A percentile compares a stretch with the other conserved stretches of the same genome.
phyloP scores from a whole-genome alignment of 2,329 filamentous ascomycete species.

The Coniochaeta sp. region DNA sequence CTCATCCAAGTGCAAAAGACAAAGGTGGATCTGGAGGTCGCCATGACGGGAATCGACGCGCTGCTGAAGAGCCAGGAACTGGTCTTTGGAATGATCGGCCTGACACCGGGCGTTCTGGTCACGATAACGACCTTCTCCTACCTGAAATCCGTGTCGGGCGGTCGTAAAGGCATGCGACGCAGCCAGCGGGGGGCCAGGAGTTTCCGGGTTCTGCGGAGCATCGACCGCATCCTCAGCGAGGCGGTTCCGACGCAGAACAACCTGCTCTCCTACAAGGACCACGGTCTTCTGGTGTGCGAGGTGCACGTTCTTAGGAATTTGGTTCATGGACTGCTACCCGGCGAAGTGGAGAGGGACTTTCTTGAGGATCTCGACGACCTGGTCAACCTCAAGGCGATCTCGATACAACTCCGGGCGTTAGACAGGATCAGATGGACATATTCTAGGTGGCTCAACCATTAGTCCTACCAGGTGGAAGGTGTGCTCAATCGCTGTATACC shows the following conservation, averaged over 20 bases:
- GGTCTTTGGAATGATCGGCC: slow-evolving; percentile 92
- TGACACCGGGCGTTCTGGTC: slow-evolving; percentile 89
- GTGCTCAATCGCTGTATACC: neutral
- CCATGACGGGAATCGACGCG: slow-evolving; percentile 90
- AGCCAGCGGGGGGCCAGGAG: slow-evolving; percentile 62
- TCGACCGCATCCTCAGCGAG: slow-evolving; percentile 71
- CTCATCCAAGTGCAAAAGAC: slow-evolving; percentile 98
- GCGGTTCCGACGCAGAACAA: slow-evolving; percentile 64
- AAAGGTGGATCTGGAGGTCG: slow-evolving; percentile 95
- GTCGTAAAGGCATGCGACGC: slow-evolving; percentile 58
- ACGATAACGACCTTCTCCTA: slow-evolving; percentile 69
- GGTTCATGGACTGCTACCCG: slow-evolving; percentile 61
- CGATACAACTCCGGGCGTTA: slow-evolving; percentile 70
- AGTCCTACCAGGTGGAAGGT: neutral
- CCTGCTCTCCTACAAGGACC: slow-evolving; percentile 83
- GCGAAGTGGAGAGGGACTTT: slow-evolving; percentile 74
- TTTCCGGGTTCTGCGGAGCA: slow-evolving; percentile 74
- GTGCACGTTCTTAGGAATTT: slow-evolving; percentile 73
- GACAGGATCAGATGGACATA: slow-evolving; percentile 89
- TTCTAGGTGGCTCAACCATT: slow-evolving; percentile 58
- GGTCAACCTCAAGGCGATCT: slow-evolving; percentile 72
- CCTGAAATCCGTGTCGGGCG: slow-evolving; percentile 61
- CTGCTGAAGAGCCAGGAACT: slow-evolving; percentile 93
- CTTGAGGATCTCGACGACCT: slow-evolving; percentile 82
- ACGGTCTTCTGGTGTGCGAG: slow-evolving; percentile 84